Conservation (phyloP, 179 eudicot genomes). For the Dionaea muscipula region DNA sequence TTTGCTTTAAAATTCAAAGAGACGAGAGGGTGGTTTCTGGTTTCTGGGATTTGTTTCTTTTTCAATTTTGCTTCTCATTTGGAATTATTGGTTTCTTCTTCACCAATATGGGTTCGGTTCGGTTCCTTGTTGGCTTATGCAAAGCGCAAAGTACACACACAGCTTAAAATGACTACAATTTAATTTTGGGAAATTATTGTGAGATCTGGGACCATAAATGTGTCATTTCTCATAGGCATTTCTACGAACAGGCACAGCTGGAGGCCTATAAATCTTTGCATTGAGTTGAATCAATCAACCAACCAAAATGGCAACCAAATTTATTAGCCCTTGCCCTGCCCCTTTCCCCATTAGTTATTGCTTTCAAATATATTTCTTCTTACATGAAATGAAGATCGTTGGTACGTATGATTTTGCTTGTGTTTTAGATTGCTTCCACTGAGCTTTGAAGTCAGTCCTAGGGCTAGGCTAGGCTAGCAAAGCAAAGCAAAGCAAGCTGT, state of each 20-base stretch:
- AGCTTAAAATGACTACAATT: slow-evolving; percentile 3
- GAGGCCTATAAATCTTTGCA: not conserved
- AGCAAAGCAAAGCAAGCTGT: too few relatives aligned
- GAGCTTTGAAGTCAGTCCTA: too few relatives aligned
- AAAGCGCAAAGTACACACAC: slow-evolving; percentile 14
- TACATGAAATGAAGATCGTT: too few relatives aligned
- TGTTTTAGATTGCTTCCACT: too few relatives aligned
- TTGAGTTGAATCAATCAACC: too few relatives aligned
- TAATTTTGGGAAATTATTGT: not conserved
- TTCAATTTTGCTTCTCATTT: slow-evolving; percentile 4
- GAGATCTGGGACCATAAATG: not conserved
- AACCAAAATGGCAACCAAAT: too few relatives aligned
- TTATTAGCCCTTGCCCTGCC: not conserved
- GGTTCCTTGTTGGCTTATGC: slow-evolving; percentile 8
- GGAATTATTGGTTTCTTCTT: slow-evolving; percentile 3
- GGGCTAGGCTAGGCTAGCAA: too few relatives aligned
- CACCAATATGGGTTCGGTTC: slow-evolving; percentile 14
- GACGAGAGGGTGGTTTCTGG: slow-evolving; percentile 4
- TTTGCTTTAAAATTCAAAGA: slow-evolving; percentile 6
- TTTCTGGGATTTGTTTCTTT: slow-evolving; percentile 4
- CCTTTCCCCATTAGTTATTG: too few relatives aligned
- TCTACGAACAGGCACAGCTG: not conserved
- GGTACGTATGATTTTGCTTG: too few relatives aligned
- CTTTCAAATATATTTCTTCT: too few relatives aligned
- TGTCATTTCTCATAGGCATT: not conserved